Conservation (phyloP, 306 rosid species). For the Gastrolobium villosum region DNA sequence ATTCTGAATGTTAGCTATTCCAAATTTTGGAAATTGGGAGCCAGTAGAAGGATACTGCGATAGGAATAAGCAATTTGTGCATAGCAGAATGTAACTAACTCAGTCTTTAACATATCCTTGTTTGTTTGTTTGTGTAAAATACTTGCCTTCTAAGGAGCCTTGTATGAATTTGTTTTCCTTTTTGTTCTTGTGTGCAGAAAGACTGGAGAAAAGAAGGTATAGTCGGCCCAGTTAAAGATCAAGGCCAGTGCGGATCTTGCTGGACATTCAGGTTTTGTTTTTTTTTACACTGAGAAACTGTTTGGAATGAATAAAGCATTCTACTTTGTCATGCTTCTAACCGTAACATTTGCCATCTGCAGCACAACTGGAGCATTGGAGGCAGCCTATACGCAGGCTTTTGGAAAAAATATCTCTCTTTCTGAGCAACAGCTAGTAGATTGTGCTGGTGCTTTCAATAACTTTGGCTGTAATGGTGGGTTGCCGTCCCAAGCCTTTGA, state of each 20-base stretch:
- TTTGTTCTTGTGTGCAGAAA: constrained; percentile 64
- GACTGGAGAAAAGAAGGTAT: constrained; percentile 91
- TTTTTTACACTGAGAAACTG: constrained; percentile 2
- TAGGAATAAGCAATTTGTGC: neutral
- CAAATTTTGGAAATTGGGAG: neutral
- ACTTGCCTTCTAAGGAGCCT: neutral
- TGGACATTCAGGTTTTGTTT: constrained; percentile 61
- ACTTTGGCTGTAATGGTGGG: constrained; percentile 91
- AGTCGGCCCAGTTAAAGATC: constrained; percentile 85
- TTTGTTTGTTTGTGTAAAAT: neutral
- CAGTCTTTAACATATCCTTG: no score
- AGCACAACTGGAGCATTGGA: constrained; percentile 97
- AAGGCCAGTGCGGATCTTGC: constrained; percentile 71
- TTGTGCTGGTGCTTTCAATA: constrained; percentile 90
- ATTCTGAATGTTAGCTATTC: neutral
- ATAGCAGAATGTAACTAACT: neutral
- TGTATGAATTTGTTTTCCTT: constrained; percentile 32
- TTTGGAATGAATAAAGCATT: constrained; percentile 6
- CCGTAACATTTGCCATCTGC: constrained; percentile 45
- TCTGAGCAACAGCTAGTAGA: constrained; percentile 99
- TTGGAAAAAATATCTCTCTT: constrained; percentile 74
- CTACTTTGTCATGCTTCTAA: constrained; percentile 23
- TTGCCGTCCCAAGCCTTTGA: constrained; percentile 99
- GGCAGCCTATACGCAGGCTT: constrained; percentile 87
- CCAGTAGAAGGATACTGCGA: neutral